Percentiles rank a stretch among this genome's conserved stretches.
Conservation (phyloP, 768 basidiomycete species). For the Suillus sp. region DNA sequence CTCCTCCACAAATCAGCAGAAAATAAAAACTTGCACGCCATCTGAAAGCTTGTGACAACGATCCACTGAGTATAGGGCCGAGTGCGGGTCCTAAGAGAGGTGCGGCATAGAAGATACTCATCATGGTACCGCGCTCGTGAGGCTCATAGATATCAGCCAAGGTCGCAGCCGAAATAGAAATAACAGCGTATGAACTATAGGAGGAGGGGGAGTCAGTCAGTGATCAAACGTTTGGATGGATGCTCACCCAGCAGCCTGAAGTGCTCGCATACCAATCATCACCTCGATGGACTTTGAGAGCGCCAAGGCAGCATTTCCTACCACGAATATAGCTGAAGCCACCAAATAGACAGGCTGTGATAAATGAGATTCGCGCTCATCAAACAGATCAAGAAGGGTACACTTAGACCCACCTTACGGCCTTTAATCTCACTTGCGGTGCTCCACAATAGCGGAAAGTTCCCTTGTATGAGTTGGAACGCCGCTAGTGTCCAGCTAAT, state of each 20-base stretch:
- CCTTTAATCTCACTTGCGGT: slow-evolving; percentile 75
- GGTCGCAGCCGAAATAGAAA: slow-evolving; percentile 74
- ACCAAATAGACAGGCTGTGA: slow-evolving; percentile 55
- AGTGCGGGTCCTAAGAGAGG: slow-evolving; percentile 76
- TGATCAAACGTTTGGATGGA: slow-evolving; percentile 3
- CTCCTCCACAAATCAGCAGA: slow-evolving; percentile 61
- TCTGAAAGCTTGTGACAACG: slow-evolving; percentile 60
- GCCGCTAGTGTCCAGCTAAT: slow-evolving; percentile 69
- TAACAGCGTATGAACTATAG: slow-evolving; percentile 61
- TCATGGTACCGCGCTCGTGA: slow-evolving; percentile 71
- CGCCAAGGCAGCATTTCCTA: slow-evolving; percentile 60
- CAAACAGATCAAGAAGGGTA: not conserved
- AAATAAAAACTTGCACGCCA: slow-evolving; percentile 91
- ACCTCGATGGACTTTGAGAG: slow-evolving; percentile 52
- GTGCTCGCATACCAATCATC: slow-evolving; percentile 65
- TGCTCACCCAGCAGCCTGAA: slow-evolving; percentile 65
- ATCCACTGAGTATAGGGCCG: slow-evolving; percentile 73
- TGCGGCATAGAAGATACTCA: slow-evolving; percentile 81
- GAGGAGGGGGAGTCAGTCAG: slow-evolving; percentile 12
- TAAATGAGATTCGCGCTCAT: slow-evolving; percentile 8
- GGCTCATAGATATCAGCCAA: slow-evolving; percentile 80
- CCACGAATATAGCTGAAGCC: slow-evolving; percentile 52
- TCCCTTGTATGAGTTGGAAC: slow-evolving; percentile 74
- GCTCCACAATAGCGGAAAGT: slow-evolving; percentile 67
- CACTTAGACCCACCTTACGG: slow-evolving; percentile 51